A percentile compares a stretch with the other conserved stretches of the same genome.
Evolutionary conservation across 208 protist species (phyloP).

Genomic region (Porcisia deanei): DNA sequence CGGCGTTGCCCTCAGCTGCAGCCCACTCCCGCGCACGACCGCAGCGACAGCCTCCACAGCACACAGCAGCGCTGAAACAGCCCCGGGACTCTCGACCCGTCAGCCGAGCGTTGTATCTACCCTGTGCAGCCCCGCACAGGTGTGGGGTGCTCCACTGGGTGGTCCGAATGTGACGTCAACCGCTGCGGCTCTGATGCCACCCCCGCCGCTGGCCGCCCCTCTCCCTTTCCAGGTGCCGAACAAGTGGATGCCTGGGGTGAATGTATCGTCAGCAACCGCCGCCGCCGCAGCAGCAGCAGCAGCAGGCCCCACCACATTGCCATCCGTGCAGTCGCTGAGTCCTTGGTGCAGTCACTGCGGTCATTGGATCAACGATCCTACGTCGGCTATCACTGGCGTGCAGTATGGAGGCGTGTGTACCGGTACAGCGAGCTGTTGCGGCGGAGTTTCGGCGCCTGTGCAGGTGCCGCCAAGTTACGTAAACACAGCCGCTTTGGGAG

Average conservation of each 20-base stretch:
- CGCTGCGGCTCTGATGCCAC: background rate
- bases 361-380: background rate
- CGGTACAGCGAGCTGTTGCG: background rate
- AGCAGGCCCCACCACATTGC: too few species aligned
- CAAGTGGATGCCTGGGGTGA: background rate
- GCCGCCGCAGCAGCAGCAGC: background rate
- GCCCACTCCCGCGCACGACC: background rate
- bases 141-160: conserved; percentile 1
- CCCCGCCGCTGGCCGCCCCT: background rate
- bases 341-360: conserved; percentile 8
- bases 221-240: background rate
- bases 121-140: background rate
- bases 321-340: background rate
- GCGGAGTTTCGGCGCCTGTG: background rate
- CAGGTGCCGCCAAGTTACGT: background rate
- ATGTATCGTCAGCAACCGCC: background rate
- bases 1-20: background rate
- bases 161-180: background rate
- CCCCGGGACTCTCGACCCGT: background rate
- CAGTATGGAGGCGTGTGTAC: background rate
- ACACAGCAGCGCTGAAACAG: background rate
- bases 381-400: background rate
- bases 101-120: background rate
- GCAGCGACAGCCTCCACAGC: background rate
- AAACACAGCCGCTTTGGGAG: conserved; percentile 1